Evolutionary conservation across 306 rosid genomes (phyloP).

Genomic region (Vachellia pachyceras): DNA sequence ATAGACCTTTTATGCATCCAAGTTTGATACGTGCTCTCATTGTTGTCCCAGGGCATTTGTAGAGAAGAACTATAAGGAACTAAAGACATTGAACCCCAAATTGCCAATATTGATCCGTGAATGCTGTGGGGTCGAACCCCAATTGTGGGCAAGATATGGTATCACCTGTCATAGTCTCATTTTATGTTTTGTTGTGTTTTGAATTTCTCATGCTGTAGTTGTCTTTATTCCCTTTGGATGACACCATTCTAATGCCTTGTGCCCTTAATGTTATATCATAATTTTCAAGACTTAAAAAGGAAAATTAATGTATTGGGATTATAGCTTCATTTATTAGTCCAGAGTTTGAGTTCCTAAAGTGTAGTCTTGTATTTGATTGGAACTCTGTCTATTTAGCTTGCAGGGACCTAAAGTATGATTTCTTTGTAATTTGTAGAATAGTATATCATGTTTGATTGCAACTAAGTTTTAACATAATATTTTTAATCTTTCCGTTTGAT

Average conservation of each 20-base stretch:
- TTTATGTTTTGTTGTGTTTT: slow-evolving; percentile 2
- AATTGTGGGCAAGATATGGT: slow-evolving; percentile 98
- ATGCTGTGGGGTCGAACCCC: slow-evolving; percentile 83
- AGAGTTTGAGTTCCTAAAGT: not conserved
- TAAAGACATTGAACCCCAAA: slow-evolving; percentile 82
- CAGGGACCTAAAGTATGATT: not conserved
- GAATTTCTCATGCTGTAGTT: not conserved
- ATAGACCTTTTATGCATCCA: not conserved
- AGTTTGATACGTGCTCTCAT: slow-evolving; percentile 15
- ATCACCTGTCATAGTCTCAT: slow-evolving; percentile 35
- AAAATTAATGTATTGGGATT: not conserved
- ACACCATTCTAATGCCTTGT: not conserved
- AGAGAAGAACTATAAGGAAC: slow-evolving; percentile 84
- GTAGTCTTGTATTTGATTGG: slow-evolving; percentile 7
- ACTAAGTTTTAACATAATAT: not conserved
- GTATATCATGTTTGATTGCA: not conserved
- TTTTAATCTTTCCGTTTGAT: not conserved
- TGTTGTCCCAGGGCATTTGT: slow-evolving; percentile 68
- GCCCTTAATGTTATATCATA: not conserved
- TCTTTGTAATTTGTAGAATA: not conserved
- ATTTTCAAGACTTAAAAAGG: not conserved
- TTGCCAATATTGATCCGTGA: slow-evolving; percentile 94
- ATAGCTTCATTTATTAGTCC: not conserved
- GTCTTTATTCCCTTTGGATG: slow-evolving; percentile 24
- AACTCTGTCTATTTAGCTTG: not conserved